A percentile compares a stretch with the other conserved stretches of the same genome.
These are phyloP conservation scores for Globisporangium cederbergense DNA, from an alignment of 352 stramenopile genomes.

Conservation along the genomic window DNA sequence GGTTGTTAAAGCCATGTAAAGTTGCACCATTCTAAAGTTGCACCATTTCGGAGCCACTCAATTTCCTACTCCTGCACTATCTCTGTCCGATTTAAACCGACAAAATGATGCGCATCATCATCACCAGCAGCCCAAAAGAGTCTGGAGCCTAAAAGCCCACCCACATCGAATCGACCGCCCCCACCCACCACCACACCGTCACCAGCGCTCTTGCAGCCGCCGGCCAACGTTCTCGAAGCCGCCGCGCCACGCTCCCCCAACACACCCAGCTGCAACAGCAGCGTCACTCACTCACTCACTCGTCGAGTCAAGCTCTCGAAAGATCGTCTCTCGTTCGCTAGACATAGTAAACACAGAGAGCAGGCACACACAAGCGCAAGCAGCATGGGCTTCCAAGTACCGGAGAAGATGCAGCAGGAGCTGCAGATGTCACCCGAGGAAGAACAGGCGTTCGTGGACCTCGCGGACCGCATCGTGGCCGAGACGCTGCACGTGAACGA, in stretches of 20 bases:
- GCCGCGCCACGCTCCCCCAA: no score
- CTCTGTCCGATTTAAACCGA: not conserved
- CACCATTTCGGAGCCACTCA: slow-evolving; percentile 9
- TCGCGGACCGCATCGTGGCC: slow-evolving; percentile 50
- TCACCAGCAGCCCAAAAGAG: no score
- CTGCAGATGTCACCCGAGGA: slow-evolving; percentile 33
- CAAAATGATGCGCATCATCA: no score
- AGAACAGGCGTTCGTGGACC: slow-evolving; percentile 35
- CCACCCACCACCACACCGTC: no score
- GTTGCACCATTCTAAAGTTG: not conserved
- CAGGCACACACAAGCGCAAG: not conserved
- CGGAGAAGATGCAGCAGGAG: slow-evolving; percentile 21
- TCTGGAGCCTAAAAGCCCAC: no score
- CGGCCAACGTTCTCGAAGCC: no score
- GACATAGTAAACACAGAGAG: not conserved
- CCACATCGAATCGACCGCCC: no score
- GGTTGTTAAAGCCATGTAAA: not conserved
- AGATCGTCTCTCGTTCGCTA: not conserved
- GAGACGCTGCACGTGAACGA: slow-evolving; percentile 56
- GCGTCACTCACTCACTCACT: no score
- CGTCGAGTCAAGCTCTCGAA: not conserved
- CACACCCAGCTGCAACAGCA: no score
- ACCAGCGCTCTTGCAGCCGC: no score
- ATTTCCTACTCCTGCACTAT: not conserved
- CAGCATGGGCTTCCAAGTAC: slow-evolving; percentile 22